Base-by-base conservation (phyloP, 2,329 filamentous ascomycete species). In the Mariannaea elegans region DNA sequence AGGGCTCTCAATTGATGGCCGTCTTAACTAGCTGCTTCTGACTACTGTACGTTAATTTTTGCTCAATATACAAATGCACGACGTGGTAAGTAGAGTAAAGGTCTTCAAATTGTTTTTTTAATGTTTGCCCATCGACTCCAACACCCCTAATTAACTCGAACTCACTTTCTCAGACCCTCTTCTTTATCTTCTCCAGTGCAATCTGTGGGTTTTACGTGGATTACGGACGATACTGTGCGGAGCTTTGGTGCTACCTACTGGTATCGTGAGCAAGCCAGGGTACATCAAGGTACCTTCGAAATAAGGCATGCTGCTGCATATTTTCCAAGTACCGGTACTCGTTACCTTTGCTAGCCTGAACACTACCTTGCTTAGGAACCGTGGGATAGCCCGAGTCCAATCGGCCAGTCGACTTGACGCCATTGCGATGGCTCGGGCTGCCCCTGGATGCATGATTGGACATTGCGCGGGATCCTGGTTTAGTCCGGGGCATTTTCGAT, bases 401-500 rank as follows among this genome's bases (percentile, higher is more conserved):
- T 52, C 42, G 36, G 48, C 55, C 41, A 39, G 32, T 47, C 18
- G 34, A 44, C 49, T 54, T 52, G 50, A 52, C 56, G 55, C 56
- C 56, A 48, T 49, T 59, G 44, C 44, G 49, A 59, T 59, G 48
- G 49, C 49, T 48, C 48, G 36, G 31, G 12, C 50, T 44, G 29
- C 50, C 50, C 50, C 50, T 45, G 50, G 50, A 27, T 19, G 38
- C 16, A 23, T 44, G 49, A n/a, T 7, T 46, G 55, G 47, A 27
- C 9, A 27, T 27, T 39, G 24, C 41, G 36, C 45, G 54, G 48
- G 44, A 19, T 31, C 46, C 39, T 34, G 49, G 39, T 31, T 47
- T 49, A 45, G 49, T 59, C 56, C 49, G 56, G 56, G 56, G 56
- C 56, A 59, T 59, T 59, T 59, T 49, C 56, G 56, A 59, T 59